These are phyloP conservation scores for Nakazawaea siamensis DNA, from an alignment of 805 yeast genomes.

Conservation along the genomic window DNA sequence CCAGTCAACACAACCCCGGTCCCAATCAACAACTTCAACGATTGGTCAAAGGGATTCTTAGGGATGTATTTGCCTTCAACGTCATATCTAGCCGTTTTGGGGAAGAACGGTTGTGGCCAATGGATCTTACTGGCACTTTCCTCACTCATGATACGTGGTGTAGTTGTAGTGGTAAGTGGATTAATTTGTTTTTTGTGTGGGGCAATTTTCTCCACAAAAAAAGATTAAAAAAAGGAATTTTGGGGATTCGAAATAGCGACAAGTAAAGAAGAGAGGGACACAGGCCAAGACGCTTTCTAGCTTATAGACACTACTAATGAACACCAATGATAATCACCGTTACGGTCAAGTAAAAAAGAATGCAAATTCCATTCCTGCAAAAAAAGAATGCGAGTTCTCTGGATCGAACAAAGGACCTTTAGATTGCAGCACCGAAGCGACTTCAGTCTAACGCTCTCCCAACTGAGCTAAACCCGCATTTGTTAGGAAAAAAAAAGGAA, in stretches of 20 bases:
- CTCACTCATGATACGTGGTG: not conserved
- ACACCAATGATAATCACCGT: too few species aligned
- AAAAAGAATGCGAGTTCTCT: conserved; percentile 11
- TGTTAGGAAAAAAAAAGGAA: too few species aligned
- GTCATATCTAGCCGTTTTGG: conserved; percentile 8
- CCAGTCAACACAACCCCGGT: conserved; percentile 26
- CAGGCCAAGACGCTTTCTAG: too few species aligned
- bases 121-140: not conserved
- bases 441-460: conserved; percentile 13
- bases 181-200: not conserved
- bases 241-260: too few species aligned
- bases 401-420: conserved; percentile 13
- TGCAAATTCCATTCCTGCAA: too few species aligned
- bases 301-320: too few species aligned
- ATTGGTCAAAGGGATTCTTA: conserved; percentile 21
- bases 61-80: conserved; percentile 15
- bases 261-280: too few species aligned
- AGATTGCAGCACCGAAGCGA: conserved; percentile 10
- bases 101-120: conserved; percentile 22
- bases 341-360: too few species aligned
- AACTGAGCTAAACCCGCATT: conserved; percentile 12
- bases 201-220: not conserved
- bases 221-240: not conserved
- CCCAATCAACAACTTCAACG: conserved; percentile 19
- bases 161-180: not conserved